Percentiles rank a stretch among this genome's conserved stretches.
Conservation (phyloP, 768 basidiomycete genomes). For the Suillus tomentosus region DNA sequence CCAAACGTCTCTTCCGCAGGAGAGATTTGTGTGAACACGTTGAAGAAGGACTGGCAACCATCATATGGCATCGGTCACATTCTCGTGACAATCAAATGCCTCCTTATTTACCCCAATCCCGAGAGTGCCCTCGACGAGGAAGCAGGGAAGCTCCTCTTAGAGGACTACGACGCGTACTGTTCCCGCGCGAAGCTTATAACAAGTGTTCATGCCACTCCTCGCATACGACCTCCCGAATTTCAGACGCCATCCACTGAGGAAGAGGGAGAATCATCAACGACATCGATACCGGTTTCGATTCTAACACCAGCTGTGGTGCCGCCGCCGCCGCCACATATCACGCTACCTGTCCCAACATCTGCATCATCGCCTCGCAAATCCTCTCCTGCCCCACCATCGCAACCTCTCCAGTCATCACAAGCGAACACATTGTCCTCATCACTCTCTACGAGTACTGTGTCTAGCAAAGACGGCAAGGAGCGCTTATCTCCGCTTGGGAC, state of each 20-base stretch:
- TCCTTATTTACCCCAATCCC: slow-evolving; percentile 95
- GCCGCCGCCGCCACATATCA: slow-evolving; percentile 24
- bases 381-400: slow-evolving; percentile 43
- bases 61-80: slow-evolving; percentile 91
- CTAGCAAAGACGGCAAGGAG: slow-evolving; percentile 47
- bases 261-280: slow-evolving; percentile 20
- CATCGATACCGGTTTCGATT: slow-evolving; percentile 11
- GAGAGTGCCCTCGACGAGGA: slow-evolving; percentile 96
- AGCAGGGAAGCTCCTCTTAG: slow-evolving; percentile 87
- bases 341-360: slow-evolving; percentile 41
- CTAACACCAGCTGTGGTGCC: slow-evolving; percentile 23
- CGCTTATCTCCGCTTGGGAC: slow-evolving; percentile 71
- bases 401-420: slow-evolving; percentile 36
- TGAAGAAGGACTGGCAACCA: slow-evolving; percentile 97
- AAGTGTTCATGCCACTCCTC: slow-evolving; percentile 86
- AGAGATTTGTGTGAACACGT: slow-evolving; percentile 95
- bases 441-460: slow-evolving; percentile 34
- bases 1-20: slow-evolving; percentile 90
- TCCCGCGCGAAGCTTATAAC: slow-evolving; percentile 87
- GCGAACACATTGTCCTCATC: slow-evolving; percentile 46
- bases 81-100: slow-evolving; percentile 89
- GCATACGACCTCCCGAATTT: slow-evolving; percentile 73
- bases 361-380: slow-evolving; percentile 45
- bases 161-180: slow-evolving; percentile 88
- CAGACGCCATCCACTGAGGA: slow-evolving; percentile 43